Conservation (phyloP, 2,329 filamentous ascomycete species). For the Aspergillus ochraceus region DNA sequence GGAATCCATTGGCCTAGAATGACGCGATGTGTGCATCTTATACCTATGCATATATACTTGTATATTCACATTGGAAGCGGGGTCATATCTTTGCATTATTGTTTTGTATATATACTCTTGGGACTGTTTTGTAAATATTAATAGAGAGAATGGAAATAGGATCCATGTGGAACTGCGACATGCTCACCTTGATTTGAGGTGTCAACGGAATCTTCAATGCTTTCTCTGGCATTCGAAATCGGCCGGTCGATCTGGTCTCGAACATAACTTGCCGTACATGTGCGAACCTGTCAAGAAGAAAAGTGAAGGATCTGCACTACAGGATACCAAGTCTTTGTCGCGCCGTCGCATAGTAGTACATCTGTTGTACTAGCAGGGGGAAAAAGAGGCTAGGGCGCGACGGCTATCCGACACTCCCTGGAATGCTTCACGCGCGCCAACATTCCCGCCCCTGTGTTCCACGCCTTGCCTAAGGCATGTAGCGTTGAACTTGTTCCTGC, state of each 20-base stretch:
- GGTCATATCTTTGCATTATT: background rate
- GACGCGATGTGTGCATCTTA: background rate
- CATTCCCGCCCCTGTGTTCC: background rate
- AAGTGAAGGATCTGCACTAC: background rate
- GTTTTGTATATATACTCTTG: background rate
- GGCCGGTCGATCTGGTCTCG: background rate
- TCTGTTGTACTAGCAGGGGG: background rate
- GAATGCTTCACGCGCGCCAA: background rate
- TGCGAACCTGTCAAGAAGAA: background rate
- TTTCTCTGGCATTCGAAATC: background rate
- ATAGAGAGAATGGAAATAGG: background rate
- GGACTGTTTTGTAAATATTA: background rate
- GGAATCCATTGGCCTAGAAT: background rate
- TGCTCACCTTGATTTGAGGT: too few species aligned
- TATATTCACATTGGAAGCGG: background rate
- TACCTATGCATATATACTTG: background rate
- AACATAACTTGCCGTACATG: background rate
- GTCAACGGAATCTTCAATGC: background rate
- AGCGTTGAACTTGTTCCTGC: background rate
- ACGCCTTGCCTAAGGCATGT: background rate
- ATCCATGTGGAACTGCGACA: background rate
- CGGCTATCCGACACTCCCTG: background rate
- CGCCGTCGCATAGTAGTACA: background rate
- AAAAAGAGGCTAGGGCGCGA: background rate
- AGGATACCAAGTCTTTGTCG: background rate